Evolutionary conservation across 1,284 basidiomycete species (phyloP), one percentile per base, ranked within the genome.

Genomic region (Moniliophthora roreri): DNA sequence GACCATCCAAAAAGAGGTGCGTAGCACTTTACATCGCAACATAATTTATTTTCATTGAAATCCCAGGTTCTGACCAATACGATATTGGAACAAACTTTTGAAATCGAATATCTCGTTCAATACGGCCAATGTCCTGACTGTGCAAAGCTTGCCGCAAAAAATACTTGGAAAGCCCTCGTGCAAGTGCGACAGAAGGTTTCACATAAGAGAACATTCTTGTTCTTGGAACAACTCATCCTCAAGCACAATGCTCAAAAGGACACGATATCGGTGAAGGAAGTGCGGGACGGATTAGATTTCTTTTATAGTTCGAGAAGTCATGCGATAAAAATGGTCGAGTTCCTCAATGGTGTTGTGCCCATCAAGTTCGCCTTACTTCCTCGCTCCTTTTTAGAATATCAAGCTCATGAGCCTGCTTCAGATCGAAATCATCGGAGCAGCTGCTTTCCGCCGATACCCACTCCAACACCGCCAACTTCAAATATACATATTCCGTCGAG

Each of bases 231-330:
- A 69, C 82, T 98, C 59, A 98, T 99, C 67, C 78, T 99, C 66
- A 98, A 97, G 71, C 93, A 98, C 68, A 89, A 90, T 60, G 95
- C 95, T 1, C 96, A 99, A 76, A 95, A 95, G 72, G 95, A 98
- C 62, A 98, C 95, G 1, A 89, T 96, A 37, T 89, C 85, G 1
- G 87, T 99, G 55, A 91, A 91, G 69, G 97, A 99, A 70, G 93
- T 91, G 61, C 84, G 86, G 62, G 96, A 99, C 67, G 96, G 97
- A 3, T 77, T 99, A 34, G 96, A 99, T 71, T 99, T 99, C 70
- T 98, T 96, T 75, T 99, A 96, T 72, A 84, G 89, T 36, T 86
- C 89, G 55, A 81, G 94, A 56, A 91, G 88, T 67, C 93, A 94
- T 67, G 96, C 95, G 0, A 81, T 96, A 66, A 96, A 96, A 72